Evolutionary conservation across 2,329 filamentous ascomycete genomes (phyloP).

Genomic region (Aspergillaceae sp.): DNA sequence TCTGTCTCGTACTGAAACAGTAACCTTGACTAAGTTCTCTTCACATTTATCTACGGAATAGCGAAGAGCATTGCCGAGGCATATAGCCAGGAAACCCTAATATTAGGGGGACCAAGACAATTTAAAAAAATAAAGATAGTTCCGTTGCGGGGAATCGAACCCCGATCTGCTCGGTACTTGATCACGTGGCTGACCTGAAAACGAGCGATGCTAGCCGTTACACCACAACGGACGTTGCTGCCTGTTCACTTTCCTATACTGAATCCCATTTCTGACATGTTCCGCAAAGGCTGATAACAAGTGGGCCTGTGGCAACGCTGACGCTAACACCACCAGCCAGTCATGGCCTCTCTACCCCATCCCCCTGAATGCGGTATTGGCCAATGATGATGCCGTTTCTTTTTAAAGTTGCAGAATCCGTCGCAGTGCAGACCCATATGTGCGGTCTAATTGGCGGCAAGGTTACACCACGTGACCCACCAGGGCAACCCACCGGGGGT

Average conservation of each 20-base stretch:
- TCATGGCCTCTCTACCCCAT: background rate
- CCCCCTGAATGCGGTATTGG: background rate
- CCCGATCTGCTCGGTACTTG: background rate
- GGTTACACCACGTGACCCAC: too few relatives aligned
- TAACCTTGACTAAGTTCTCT: too few relatives aligned
- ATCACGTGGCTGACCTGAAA: background rate
- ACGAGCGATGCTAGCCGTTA: slow-evolving; percentile 1
- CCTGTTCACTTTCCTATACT: background rate
- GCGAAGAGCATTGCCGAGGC: too few relatives aligned
- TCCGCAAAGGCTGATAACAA: background rate
- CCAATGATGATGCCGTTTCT: background rate
- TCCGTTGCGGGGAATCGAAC: background rate
- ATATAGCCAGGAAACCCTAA: too few relatives aligned
- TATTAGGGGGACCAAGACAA: too few relatives aligned
- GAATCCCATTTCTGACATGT: background rate
- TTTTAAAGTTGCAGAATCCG: background rate
- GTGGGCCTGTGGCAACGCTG: background rate
- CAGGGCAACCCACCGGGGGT: background rate
- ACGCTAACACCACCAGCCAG: background rate
- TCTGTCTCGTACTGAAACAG: too few relatives aligned
- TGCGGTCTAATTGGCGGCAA: background rate
- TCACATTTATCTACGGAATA: too few relatives aligned
- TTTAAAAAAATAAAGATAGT: background rate
- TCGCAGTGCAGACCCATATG: too few relatives aligned
- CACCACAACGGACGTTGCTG: background rate